Percentiles rank a stretch among this genome's conserved stretches.
These are phyloP conservation scores for Globisporangium camurandrum DNA, from an alignment of 352 stramenopile genomes.

Conservation along the genomic window DNA sequence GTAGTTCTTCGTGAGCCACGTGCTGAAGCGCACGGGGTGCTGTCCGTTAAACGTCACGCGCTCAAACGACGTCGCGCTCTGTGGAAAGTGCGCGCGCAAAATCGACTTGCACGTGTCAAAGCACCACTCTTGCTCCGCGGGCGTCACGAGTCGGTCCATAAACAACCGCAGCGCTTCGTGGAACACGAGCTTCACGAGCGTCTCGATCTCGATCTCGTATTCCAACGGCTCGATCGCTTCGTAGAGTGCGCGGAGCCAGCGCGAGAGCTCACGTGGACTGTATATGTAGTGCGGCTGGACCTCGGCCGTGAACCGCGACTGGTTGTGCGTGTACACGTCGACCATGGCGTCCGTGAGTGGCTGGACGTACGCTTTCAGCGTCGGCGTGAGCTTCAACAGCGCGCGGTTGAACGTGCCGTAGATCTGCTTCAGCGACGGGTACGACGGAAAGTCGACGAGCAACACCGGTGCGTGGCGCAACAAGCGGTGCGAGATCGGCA, in stretches of 20 bases:
- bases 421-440: conserved; percentile 96
- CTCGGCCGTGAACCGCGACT: conserved; percentile 92
- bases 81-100: conserved; percentile 74
- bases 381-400: conserved; percentile 97
- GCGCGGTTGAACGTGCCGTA: conserved; percentile 99
- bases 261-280: conserved; percentile 97
- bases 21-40: conserved; percentile 95
- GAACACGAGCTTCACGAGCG: conserved; percentile 96
- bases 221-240: conserved; percentile 96
- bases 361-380: conserved; percentile 94
- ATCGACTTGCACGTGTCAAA: conserved; percentile 84
- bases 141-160: conserved; percentile 96
- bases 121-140: conserved; percentile 96
- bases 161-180: conserved; percentile 99
- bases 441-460: conserved; percentile 98
- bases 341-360: conserved; percentile 99
- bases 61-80: conserved; percentile 68
- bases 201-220: conserved; percentile 92
- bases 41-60: conserved; percentile 67
- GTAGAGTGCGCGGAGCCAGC: conserved; percentile 99
- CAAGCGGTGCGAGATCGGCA: conserved; percentile 95
- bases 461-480: conserved; percentile 98
- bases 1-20: conserved; percentile 98
- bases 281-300: conserved; percentile 99
- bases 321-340: conserved; percentile 97